A percentile compares a stretch with the other conserved stretches of the same genome.
Conservation (phyloP, 208 protist species). For the Naegleria lovaniensis region DNA sequence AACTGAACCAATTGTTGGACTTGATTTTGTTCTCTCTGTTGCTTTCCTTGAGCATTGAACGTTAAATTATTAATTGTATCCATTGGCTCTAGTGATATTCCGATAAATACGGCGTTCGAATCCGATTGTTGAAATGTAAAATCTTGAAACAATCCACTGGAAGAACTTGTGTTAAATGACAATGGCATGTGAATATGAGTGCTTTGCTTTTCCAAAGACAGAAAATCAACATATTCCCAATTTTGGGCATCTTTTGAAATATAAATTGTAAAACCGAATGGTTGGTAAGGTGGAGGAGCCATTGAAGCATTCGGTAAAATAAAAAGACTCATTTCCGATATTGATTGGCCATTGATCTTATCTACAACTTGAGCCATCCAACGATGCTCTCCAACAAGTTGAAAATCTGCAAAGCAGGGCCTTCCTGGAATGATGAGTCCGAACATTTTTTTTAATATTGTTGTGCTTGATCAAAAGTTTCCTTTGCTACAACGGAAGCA, state of each 20-base stretch:
- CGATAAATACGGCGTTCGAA: neutral
- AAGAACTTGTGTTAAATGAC: neutral
- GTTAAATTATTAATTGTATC: neutral
- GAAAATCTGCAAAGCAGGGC: neutral
- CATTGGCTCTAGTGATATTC: neutral
- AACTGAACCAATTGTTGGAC: neutral
- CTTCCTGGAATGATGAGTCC: neutral
- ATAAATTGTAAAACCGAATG: neutral
- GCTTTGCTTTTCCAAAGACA: neutral
- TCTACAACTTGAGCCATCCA: neutral
- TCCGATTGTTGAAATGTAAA: neutral
- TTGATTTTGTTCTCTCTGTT: neutral
- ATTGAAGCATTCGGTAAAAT: neutral
- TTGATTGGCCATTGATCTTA: neutral
- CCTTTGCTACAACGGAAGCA: too few relatives aligned
- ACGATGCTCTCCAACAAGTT: neutral
- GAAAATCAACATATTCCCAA: neutral
- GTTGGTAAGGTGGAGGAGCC: neutral
- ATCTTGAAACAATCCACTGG: neutral
- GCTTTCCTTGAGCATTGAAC: neutral
- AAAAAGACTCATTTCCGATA: neutral
- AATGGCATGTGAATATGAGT: neutral
- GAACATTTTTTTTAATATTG: neutral
- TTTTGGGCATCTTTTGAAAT: constrained; percentile 7
- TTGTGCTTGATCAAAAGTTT: too few relatives aligned